Conservation (phyloP, 2,329 filamentous ascomycete genomes). For the Geosmithia flava region DNA sequence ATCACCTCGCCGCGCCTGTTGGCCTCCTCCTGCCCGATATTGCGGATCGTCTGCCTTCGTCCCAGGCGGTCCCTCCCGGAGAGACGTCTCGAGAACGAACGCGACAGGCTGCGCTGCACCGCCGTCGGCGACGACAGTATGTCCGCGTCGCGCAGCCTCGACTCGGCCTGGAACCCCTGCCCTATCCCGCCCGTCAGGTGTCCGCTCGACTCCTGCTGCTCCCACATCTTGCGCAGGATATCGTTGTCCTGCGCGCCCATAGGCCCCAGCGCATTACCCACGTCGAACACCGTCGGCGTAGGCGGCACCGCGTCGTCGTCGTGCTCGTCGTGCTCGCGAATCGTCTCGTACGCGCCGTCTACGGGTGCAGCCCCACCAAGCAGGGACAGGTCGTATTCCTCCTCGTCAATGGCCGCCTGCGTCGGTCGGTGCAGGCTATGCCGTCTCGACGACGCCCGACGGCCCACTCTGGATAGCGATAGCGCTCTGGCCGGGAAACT, state of each 20-base stretch:
- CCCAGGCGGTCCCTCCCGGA: constrained; percentile 8
- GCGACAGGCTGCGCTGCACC: constrained; percentile 21
- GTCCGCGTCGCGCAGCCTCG: constrained; percentile 35
- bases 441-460: background rate
- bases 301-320: background rate
- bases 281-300: constrained; percentile 25
- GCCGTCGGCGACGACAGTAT: constrained; percentile 26
- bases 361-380: constrained; percentile 27
- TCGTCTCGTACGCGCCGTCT: constrained; percentile 17
- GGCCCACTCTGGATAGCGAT: background rate
- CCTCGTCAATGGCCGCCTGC: constrained; percentile 20
- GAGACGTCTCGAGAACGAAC: constrained; percentile 26
- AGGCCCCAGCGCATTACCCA: constrained; percentile 33
- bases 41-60: constrained; percentile 29
- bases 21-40: constrained; percentile 43
- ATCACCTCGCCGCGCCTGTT: constrained; percentile 48
- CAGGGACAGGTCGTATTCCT: constrained; percentile 30
- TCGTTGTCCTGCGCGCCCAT: constrained; percentile 28
- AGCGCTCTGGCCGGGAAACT: background rate
- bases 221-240: constrained; percentile 31
- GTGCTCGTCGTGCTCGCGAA: constrained; percentile 11
- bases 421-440: constrained; percentile 3
- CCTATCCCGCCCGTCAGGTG: constrained; percentile 47
- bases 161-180: constrained; percentile 34
- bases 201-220: constrained; percentile 37